These are phyloP conservation scores for Wickerhamiella shivajii DNA, from an alignment of 805 yeast species.

Conservation along the genomic window DNA sequence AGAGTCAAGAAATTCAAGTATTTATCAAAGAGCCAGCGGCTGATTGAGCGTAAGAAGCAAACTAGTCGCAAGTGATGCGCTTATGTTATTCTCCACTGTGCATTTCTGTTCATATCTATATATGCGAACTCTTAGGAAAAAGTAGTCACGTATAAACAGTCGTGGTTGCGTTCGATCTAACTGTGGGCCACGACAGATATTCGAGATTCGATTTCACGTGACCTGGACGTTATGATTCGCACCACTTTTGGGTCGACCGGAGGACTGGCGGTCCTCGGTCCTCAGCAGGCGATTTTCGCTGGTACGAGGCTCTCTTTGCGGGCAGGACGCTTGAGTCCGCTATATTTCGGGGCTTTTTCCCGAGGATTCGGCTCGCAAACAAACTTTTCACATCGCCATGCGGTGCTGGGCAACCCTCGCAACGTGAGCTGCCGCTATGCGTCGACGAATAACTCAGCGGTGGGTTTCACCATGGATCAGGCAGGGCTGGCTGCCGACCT, in stretches of 20 bases:
- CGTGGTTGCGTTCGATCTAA: no score
- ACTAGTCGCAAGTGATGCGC: no score
- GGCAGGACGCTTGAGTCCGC: no score
- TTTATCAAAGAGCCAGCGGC: conserved; percentile 68
- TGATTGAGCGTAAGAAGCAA: conserved; percentile 14
- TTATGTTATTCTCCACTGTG: no score
- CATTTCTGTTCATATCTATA: no score
- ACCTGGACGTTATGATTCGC: not conserved
- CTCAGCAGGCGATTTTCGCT: not conserved
- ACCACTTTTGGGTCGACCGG: not conserved
- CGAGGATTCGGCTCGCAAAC: not conserved
- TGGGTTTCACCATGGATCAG: conserved; percentile 18
- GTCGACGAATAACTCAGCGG: conserved; percentile 11
- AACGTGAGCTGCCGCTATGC: conserved; percentile 4
- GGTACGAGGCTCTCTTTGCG: not conserved
- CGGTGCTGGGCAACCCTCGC: no score
- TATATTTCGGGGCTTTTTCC: not conserved
- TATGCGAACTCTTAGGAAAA: no score
- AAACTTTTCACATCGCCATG: no score
- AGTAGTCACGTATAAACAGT: no score
- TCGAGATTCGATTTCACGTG: no score
- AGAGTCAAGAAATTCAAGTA: conserved; percentile 74
- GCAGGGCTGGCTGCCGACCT: conserved; percentile 20
- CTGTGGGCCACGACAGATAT: no score
- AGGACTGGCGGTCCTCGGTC: not conserved